Base-by-base conservation (phyloP, 495 filamentous ascomycete species). In the Neurospora africana region DNA sequence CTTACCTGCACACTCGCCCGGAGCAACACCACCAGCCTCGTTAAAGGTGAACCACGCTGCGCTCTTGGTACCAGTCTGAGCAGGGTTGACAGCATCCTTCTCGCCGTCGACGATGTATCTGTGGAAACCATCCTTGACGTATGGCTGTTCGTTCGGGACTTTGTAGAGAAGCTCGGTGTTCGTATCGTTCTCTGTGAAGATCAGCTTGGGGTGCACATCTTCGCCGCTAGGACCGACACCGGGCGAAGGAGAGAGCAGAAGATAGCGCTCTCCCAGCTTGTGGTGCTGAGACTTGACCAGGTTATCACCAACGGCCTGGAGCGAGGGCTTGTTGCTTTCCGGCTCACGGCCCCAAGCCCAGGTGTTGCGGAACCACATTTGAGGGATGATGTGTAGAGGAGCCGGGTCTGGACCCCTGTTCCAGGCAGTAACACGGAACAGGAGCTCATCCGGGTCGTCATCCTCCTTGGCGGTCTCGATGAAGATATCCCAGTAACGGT, bases 81-180 rank as follows among this genome's bases (percentile, higher is more conserved):
- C 85, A 8, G 95, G 94, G 79, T 97, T 98, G 73, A 97, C 83
- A 1, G 91, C 92, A 36, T 83, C 87, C 79, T 91, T 90, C 77
- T 98, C 90, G 1, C 88, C 87, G 53, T 93, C 88, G 72, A 98
- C 92, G 69, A 98, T 96, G 72, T 91, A 86, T 47, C 90, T 86
- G 78, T 98, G 95, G 81, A 98, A 97, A 5, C 92, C 95, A 82
- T 98, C 95, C 81, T 98, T 98, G 74, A 97, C 94, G 74, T 93
- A 97, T 5, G 90, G 89, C 39, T 91, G 86, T 70, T 87, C 84
- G 79, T 98, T 98, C 79, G 92, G 84, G 17, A 89, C 89, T 9
- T 82, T 86, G 81, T 94, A 97, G 0, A 98, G 87, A 3, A 82
- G 80, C 73, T 93, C 84, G 76, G 88, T 90, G 79, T 98, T 98